Base-by-base conservation (phyloP, 306 rosid genomes). In the Ziziphus jujuba region DNA sequence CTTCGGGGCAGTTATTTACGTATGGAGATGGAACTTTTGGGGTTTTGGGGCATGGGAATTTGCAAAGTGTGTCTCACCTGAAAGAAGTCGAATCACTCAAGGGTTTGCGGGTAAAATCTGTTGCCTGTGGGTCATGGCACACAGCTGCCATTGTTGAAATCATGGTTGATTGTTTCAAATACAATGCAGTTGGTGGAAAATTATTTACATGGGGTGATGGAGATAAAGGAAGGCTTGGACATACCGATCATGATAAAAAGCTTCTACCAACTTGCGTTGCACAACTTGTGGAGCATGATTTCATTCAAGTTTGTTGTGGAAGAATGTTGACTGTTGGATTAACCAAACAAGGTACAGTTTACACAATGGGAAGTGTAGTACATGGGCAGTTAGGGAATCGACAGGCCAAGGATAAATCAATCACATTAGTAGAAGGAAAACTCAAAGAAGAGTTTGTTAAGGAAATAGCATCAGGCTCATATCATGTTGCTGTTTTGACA, bases 41-140 rank as follows among this genome's bases (percentile, higher is more conserved):
- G 49, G 91, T 81, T 58, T 92, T 91, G 45, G 97, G 97, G 36
- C 96, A 91, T 36, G 97, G 97, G 16, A 72, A 84, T 78, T 75
- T 75, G 16, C 69, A 54, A 35, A 83, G 87, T 67, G 19, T 67
- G 74, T 79, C 82, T 61, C 88, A 67, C 59, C 97, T 91, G 10
- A 91, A 81, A 82, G 89, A 91, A 77, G 96, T 91, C 4, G 89
- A 88, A 59, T 83, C 88, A 70, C 86, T 91, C 47, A 76, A 79
- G 34, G 89, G 88, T 43, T 70, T 86, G 56, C 38, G 76, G 58
- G 96, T 88, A 66, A 84, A 85, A 69, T 88, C 93, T 10, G 88
- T 83, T 64, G 89, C 96, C 4, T 91, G 97, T 72, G 97, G 97
- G 57, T 86, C 97, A 20, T 91, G 97, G 97, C 97, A 91, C 69